Base-by-base conservation (phyloP, 495 filamentous ascomycete genomes). In the Geopyxis carbonaria region DNA sequence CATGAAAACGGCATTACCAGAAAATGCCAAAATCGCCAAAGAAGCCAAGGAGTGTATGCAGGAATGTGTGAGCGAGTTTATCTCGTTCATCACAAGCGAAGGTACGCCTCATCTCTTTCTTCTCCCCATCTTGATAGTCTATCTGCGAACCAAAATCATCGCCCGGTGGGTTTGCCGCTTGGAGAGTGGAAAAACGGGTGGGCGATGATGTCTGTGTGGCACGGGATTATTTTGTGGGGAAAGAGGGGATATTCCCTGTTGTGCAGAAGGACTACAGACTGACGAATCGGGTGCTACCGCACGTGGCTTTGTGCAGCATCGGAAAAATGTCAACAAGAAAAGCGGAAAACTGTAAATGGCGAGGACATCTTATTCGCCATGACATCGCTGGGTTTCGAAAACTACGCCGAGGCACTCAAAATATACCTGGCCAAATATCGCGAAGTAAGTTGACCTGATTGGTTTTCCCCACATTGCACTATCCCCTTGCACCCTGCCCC, bases 31-130 rank as follows among this genome's bases (percentile, higher is more conserved):
- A 67, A 97, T 97, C 46, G 89, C 89, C 29, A 97, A 97, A 55
- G 89, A 97, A 60, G 89, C 89, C 22, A 97, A 97, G 59, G 89
- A 97, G 58, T 97, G 89, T 63, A 95, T 97, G 89, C 89, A 97
- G 60, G 89, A 97, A 64, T 97, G 89, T 55, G 89, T 97, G 44
- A 94, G 86, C 76, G 89, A 97, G 69, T 97, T 95, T 62, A 97
- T 97, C 66, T 94, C 87, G 13, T 97, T 97, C 66, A 97, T 97
- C 61, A 97, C 89, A 20, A 94, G 86, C 59, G 89, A 97, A 70
- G 89, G 89, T 92, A 55, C 39, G 68, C 61, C 34, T 40, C 21
- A 22, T 41, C 22, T 18, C 3, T 2, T 11, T 15, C 31, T 36
- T 14, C 5, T 14, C 34, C 7, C 18, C 34, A 37, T 22, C 18